Evolutionary conservation across 257 asterid genomes (phyloP).

Genomic region (Cynanchum wilfordii): DNA sequence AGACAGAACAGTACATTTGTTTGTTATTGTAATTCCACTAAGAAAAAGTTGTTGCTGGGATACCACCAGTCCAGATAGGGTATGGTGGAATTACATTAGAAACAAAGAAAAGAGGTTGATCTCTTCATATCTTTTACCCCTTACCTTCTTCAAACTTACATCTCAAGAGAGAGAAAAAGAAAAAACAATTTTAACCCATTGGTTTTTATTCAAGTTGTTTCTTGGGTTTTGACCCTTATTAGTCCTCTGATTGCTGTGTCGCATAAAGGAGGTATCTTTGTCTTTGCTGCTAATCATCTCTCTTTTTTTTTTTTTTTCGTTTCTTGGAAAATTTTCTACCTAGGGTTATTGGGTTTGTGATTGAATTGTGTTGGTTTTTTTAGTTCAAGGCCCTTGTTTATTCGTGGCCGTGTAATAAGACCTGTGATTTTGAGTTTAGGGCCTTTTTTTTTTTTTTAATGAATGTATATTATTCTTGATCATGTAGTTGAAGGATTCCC

Average conservation of each 20-base stretch:
- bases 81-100: neutral
- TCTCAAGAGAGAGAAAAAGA: neutral
- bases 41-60: neutral
- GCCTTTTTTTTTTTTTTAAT: neutral
- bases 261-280: slow-evolving; percentile 11
- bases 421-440: slow-evolving; percentile 2
- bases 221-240: slow-evolving; percentile 3
- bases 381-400: neutral
- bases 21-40: neutral
- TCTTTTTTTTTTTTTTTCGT: neutral
- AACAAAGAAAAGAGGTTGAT: neutral
- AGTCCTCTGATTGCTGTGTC: neutral
- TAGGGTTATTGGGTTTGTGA: neutral
- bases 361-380: neutral
- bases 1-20: neutral
- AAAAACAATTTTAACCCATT: neutral
- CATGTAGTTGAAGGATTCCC: neutral
- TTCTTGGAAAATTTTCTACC: too few relatives aligned
- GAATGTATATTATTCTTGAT: slow-evolving; percentile 3
- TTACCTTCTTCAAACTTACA: neutral
- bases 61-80: neutral
- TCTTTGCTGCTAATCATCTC: neutral
- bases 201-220: neutral
- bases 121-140: neutral
- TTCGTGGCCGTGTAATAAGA: neutral